phyloP scores from a whole-genome alignment of 495 filamentous ascomycete genomes.

The Aspergillus mulundensis region DNA sequence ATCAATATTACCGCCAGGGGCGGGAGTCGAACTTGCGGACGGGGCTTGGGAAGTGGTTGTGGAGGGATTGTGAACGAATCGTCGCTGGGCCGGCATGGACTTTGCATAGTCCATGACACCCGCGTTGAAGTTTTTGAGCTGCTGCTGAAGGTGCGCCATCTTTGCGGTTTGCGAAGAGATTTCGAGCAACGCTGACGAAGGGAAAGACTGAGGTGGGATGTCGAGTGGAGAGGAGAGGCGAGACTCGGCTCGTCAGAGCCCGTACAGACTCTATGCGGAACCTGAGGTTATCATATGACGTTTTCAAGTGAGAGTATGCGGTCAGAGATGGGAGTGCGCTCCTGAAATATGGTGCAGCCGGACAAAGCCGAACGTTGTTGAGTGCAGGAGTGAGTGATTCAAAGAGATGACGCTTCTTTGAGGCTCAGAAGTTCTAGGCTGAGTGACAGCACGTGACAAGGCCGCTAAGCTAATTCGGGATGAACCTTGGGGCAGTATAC shows the following conservation, averaged over 20 bases:
- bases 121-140: slow-evolving; percentile 47
- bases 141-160: slow-evolving; percentile 46
- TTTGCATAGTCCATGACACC: slow-evolving; percentile 42
- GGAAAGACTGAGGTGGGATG: background rate
- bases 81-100: slow-evolving; percentile 41
- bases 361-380: background rate
- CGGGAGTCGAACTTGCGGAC: slow-evolving; percentile 38
- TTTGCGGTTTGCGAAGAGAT: slow-evolving; percentile 10
- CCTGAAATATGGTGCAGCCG: background rate
- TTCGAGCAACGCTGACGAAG: background rate
- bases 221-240: background rate
- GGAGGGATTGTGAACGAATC: slow-evolving; percentile 31
- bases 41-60: slow-evolving; percentile 38
- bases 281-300: slow-evolving; percentile 10
- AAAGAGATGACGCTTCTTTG: background rate
- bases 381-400: background rate
- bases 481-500: background rate
- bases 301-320: background rate
- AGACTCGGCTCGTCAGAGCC: slow-evolving; percentile 15
- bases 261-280: slow-evolving; percentile 6
- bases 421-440: background rate
- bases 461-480: slow-evolving; percentile 1
- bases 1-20: slow-evolving; percentile 16
- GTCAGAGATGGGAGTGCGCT: background rate
- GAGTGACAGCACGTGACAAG: background rate